Base-by-base conservation (phyloP, 106 monocot genomes). In the Allium cepa region DNA sequence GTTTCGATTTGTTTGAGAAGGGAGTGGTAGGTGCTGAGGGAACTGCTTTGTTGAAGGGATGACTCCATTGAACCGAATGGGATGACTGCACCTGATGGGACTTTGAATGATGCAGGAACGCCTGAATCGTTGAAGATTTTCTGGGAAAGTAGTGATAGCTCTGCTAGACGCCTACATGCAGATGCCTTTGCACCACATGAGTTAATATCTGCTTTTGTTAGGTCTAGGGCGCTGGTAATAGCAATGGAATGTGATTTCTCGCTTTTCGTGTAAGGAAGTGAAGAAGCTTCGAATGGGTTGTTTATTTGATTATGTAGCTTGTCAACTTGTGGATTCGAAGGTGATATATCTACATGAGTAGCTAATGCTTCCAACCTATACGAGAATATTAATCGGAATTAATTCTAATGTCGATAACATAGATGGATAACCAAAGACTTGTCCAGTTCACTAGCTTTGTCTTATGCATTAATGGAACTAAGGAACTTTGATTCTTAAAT, bases 51-150 rank as follows among this genome's bases (percentile, higher is more conserved):
- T 71, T 82, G 66, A 9, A 96, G 76, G 48, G 85, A 82, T 14
- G 72, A 59, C 75, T 91, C 91, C 91, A 96, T 92, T 9, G 84
- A 84, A 17, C 88, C 91, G 70, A 96, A 96, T 7, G 96, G 88
- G 63, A 96, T 84, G 55, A 92, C 78, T 10, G 80, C 91, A 51
- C 96, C 83, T n/a, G 73, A 60, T 9, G 96, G 96, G 7, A 86
- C 91, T 69, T 17, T 49, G 48, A 92, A 96, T 46, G 84, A 73
- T 77, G 96, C 86, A 7, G 92, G 96, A 61, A 84, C 71, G 49
- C 96, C 96, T 69, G 85, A 85, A 36, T 92, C 96, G 62, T 49
- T 64, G 49, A 48, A 64, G n/a, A 64, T 18, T 88, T 88, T 96
- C 67, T 73, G 69, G 46, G 92, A 88, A 78, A 79, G 49, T 68